Conservation (phyloP, 2,329 filamentous ascomycete genomes). For the Pseudophaeomoniella oleicola region DNA sequence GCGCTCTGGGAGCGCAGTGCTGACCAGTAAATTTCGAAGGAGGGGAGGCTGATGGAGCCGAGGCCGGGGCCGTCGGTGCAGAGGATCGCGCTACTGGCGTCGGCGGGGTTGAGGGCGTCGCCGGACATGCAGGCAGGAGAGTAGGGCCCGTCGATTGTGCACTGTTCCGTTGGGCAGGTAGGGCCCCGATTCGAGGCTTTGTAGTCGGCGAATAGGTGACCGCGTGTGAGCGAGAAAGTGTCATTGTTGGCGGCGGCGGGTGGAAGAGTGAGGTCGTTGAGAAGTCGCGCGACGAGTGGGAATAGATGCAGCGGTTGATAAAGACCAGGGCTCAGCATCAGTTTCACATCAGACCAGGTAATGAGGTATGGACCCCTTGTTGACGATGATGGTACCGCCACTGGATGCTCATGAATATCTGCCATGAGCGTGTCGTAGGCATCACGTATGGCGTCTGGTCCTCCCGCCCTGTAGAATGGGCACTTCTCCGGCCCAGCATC, state of each 20-base stretch:
- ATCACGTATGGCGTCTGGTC: conserved; percentile 6
- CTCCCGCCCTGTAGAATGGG: conserved; percentile 20
- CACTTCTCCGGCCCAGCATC: conserved; percentile 21
- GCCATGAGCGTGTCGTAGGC: conserved; percentile 7
- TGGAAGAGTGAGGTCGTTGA: conserved; percentile 6
- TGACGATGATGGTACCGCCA: conserved; percentile 2
- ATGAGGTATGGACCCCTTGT: conserved; percentile 2
- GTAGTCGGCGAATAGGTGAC: conserved; percentile 5
- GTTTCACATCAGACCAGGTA: not conserved
- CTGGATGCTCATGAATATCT: conserved; percentile 7
- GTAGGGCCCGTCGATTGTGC: conserved; percentile 3
- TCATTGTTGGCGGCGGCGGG: conserved; percentile 4
- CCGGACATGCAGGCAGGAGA: conserved; percentile 4
- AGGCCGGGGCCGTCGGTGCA: conserved; percentile 13
- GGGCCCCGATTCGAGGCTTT: conserved; percentile 4
- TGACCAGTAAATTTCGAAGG: conserved; percentile 4
- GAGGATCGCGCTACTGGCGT: conserved; percentile 8
- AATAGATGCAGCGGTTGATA: conserved; percentile 5
- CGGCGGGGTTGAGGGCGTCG: not conserved
- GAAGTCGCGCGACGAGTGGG: conserved; percentile 4
- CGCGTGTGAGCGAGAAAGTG: too few relatives aligned
- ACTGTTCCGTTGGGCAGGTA: conserved; percentile 3
- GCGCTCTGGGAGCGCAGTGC: conserved; percentile 3
- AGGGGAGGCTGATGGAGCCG: conserved; percentile 6
- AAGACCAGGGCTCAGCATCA: conserved; percentile 2